phyloP scores from a whole-genome alignment of 768 basidiomycete genomes.

The Suillus occidentalis region DNA sequence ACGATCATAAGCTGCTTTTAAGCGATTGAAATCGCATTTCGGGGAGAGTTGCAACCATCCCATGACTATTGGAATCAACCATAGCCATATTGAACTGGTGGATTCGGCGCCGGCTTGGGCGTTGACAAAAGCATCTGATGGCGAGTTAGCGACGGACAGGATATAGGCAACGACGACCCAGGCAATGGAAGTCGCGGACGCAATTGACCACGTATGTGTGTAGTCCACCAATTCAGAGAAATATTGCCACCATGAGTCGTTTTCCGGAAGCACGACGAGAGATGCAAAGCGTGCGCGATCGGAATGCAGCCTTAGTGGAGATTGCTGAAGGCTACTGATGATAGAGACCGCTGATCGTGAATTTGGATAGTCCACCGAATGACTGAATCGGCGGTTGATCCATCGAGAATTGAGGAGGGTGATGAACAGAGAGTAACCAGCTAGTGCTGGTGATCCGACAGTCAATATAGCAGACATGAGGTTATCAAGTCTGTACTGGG shows the following conservation, averaged over 20 bases:
- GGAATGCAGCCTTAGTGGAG: slow-evolving; percentile 27
- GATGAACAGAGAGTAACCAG: slow-evolving; percentile 44
- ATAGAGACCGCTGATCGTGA: slow-evolving; percentile 23
- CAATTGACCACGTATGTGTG: slow-evolving; percentile 35
- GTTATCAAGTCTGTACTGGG: slow-evolving; percentile 39
- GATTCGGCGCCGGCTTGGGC: not conserved
- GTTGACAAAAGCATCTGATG: not conserved
- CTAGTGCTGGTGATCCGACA: slow-evolving; percentile 45
- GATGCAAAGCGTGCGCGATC: slow-evolving; percentile 29
- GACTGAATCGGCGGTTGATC: slow-evolving; percentile 34
- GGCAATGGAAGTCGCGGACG: slow-evolving; percentile 33
- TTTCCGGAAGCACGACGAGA: slow-evolving; percentile 36
- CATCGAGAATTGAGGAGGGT: slow-evolving; percentile 45
- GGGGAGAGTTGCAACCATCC: slow-evolving; percentile 38
- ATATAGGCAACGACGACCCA: slow-evolving; percentile 33
- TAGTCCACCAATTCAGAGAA: slow-evolving; percentile 32
- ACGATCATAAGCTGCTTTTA: slow-evolving; percentile 21
- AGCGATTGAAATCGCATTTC: slow-evolving; percentile 32
- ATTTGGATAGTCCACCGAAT: slow-evolving; percentile 28
- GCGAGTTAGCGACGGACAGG: slow-evolving; percentile 36
- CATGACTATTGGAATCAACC: slow-evolving; percentile 35
- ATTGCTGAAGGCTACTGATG: slow-evolving; percentile 39
- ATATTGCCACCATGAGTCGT: slow-evolving; percentile 38
- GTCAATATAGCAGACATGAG: slow-evolving; percentile 43
- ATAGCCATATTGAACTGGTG: slow-evolving; percentile 35